Evolutionary conservation across 2,329 filamentous ascomycete species (phyloP), one percentile per base, ranked within the genome.

Genomic region (Ophiocordyceps sinensis): DNA sequence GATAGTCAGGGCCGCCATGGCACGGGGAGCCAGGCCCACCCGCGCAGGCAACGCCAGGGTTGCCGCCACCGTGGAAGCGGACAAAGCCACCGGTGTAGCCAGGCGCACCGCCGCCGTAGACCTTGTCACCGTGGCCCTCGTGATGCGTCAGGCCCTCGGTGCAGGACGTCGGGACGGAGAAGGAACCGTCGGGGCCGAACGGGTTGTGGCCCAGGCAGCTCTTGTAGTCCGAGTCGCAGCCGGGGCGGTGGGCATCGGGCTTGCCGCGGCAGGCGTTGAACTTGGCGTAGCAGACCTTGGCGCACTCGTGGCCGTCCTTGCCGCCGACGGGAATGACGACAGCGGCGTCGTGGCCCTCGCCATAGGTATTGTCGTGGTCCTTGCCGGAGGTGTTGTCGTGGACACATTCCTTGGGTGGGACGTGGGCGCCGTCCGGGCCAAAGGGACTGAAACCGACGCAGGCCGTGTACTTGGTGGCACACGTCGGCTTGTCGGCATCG

Each of bases 381-480:
- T 44, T 44, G n/a, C n/a, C n/a, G n/a, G 28, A 28, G 15, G 11
- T n/a, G 6, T 26, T 14, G n/a, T 6, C 28, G 8, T 21, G 12
- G 28, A 28, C n/a, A 39, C 50, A 50, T 23, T 45, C 45, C 35
- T 44, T 44, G n/a, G 43, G 46, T 12, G 41, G 42, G 21, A 45
- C 42, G 14, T 48, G 43, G 8, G 47, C 42, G n/a, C 40, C 47
- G 8, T 41, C 41, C 15, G 31, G 32, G 38, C 42, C 44, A n/a
- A 23, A 39, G 2, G 38, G 50, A 50, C 44, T 52, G 49, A 42
- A 51, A 41, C 47, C 47, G 8, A 54, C 42, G 46, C 52, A 54
- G 3, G 5, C 21, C 36, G 50, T 48, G 44, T 49, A 53, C 35
- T 49, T 19, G 28, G 51, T 44, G n/a, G 49, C 47, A 36, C 53